Evolutionary conservation across 352 stramenopile genomes (phyloP), one percentile per base, ranked within the genome.

Genomic region (Pythium aquatile): DNA sequence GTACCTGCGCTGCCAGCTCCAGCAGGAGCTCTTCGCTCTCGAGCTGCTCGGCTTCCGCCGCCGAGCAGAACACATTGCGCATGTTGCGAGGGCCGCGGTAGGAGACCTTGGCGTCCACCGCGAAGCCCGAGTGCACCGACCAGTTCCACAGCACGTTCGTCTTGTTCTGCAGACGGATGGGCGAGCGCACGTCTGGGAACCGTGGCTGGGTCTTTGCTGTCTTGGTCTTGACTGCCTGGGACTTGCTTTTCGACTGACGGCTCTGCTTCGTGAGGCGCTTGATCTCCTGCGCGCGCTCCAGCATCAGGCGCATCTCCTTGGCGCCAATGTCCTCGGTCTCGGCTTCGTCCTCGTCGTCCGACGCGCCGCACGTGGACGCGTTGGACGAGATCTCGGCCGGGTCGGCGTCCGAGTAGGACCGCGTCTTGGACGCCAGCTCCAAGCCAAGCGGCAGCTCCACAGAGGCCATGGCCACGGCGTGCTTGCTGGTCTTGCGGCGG

Each of bases 241-340:
- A 11, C 37, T 57, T 61, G 16, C 5, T 64, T 65, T 1, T 24
- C 40, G 53, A 47, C 26, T 63, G 57, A 40, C 65, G 65, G 48
- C 44, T 67, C 58, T 68, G 62, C 58, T 68, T 70, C 40, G 67
- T 63, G 7, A 78, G 44, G n/a, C 55, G 58, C 61, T 74, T 78
- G 48, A 78, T 75, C 54, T 78, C 37, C 60, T 76, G 47, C 11
- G 65, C 72, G 51, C 72, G 72, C 56, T 73, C 72, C n/a, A 70
- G 55, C 72, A 78, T 78, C 32, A 78, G 65, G 2, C 65, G 65
- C 65, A 70, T 70, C 49, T 78, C 72, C 39, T 72, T 70, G 17
- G 49, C 65, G 32, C 68, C 64, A 44, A 78, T 59, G 63, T 78
- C 72, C 60, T 76, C 68, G 17, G 57, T 56, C 28, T 73, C 68